Conservation (phyloP, 2,329 filamentous ascomycete species). For the Colletotrichum sp. region DNA sequence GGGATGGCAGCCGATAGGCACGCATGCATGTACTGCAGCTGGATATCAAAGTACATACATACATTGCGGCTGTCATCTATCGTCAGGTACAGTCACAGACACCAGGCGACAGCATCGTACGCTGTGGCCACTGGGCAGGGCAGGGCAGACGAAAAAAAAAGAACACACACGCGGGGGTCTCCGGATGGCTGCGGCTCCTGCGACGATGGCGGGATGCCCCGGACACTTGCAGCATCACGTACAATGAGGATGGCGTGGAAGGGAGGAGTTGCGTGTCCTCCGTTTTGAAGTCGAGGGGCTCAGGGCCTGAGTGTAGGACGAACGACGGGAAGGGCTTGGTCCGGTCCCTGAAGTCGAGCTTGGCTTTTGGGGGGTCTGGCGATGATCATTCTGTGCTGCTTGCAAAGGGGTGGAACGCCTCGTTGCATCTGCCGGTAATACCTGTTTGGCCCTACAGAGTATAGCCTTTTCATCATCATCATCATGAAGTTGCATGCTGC, state of each 20-base stretch:
- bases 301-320: background rate
- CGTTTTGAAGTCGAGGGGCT: slow-evolving; percentile 8
- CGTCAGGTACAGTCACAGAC: background rate
- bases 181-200: background rate
- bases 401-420: background rate
- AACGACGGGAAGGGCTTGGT: slow-evolving; percentile 1
- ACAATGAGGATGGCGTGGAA: slow-evolving; percentile 3
- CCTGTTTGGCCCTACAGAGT: background rate
- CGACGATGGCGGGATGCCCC: background rate
- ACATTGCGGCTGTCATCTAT: background rate
- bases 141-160: too few relatives aligned
- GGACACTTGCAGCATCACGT: slow-evolving; percentile 1
- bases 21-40: background rate
- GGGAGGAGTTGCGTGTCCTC: slow-evolving; percentile 2
- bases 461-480: background rate
- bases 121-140: background rate
- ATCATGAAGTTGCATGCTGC: background rate
- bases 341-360: background rate
- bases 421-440: background rate
- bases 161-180: background rate
- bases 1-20: background rate
- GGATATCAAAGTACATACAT: background rate
- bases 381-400: background rate
- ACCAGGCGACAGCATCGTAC: background rate
- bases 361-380: background rate